Evolutionary conservation across 2,329 filamentous ascomycete species (phyloP), one percentile per base, ranked within the genome.

Genomic region (Grosmannia clavigera): DNA sequence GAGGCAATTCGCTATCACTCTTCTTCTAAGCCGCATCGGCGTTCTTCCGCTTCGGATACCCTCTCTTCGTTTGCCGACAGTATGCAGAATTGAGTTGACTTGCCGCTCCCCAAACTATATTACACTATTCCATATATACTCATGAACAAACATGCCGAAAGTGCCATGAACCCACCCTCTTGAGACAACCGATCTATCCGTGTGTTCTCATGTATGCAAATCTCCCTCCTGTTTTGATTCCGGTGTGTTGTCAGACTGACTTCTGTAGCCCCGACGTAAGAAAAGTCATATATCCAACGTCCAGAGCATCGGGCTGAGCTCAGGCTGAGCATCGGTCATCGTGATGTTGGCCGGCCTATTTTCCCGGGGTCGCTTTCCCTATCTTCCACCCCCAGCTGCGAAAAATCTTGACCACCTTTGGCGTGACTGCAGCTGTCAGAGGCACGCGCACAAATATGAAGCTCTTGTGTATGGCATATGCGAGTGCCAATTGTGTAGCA

Each of bases 361-460:
- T 31, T 14, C 31, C 27, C 19, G 61, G 14, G 55, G 48, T 61
- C 67, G 84, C 80, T 77, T 90, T 95, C 57, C 92, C 92, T 69
- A 99, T 94, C 70, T 97, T 84, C 86, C 90, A 97, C 5, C 94
- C 94, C 90, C 92, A 96, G 14, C 83, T 81, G 64, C 92, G 80
- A 33, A 99, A 77, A 14, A 85, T 82, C 74, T 90, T 95, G 68
- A 96, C 94, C n/a, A 97, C 86, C 74, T 95, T 96, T 1, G 94
- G 94, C 10, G 90, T 91, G 40, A 97, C 80, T 3, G 91, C 92
- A 14, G 90, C 91, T 1, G 94, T 94, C 64, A 97, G 75, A 10
- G 94, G 94, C 11, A 99, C 90, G n/a, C 94, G 84, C 65, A 97
- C 73, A 73, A 99, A 96, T 68, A 99, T 96, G 72, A 97, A 90